phyloP scores from a whole-genome alignment of 768 basidiomycete species.

The Lentinula edodes region DNA sequence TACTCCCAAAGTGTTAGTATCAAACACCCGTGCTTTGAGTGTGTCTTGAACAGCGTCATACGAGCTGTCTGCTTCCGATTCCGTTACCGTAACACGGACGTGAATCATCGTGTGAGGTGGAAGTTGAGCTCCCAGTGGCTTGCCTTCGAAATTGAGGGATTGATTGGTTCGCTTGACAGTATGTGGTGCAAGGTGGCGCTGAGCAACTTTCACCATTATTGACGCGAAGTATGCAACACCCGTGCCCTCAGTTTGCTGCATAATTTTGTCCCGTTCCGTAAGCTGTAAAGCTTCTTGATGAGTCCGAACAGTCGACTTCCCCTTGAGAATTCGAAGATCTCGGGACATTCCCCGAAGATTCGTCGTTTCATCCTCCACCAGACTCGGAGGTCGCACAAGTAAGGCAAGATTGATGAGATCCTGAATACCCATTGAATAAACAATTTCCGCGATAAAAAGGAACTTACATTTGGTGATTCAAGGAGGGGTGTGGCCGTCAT shows the following conservation, averaged over 20 bases:
- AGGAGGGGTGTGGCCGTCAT: neutral
- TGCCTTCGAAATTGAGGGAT: neutral
- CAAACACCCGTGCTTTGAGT: neutral
- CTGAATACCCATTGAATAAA: neutral
- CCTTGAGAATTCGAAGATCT: neutral
- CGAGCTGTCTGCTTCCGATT: neutral
- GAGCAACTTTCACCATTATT: neutral
- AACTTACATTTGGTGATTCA: neutral
- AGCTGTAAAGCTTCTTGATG: neutral
- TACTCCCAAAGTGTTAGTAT: neutral
- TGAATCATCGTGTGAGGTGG: neutral
- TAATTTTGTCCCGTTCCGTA: neutral
- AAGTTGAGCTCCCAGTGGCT: neutral
- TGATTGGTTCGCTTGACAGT: neutral
- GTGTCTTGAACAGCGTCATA: neutral
- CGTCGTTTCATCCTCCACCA: neutral
- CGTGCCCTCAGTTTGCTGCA: neutral
- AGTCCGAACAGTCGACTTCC: neutral
- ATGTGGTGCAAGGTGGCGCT: neutral
- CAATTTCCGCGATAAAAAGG: neutral
- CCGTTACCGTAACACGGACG: neutral
- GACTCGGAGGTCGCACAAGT: neutral
- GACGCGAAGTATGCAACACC: neutral
- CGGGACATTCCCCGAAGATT: neutral
- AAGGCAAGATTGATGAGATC: neutral